Base-by-base conservation (phyloP, 306 rosid genomes). In the Gleditsia sinensis region DNA sequence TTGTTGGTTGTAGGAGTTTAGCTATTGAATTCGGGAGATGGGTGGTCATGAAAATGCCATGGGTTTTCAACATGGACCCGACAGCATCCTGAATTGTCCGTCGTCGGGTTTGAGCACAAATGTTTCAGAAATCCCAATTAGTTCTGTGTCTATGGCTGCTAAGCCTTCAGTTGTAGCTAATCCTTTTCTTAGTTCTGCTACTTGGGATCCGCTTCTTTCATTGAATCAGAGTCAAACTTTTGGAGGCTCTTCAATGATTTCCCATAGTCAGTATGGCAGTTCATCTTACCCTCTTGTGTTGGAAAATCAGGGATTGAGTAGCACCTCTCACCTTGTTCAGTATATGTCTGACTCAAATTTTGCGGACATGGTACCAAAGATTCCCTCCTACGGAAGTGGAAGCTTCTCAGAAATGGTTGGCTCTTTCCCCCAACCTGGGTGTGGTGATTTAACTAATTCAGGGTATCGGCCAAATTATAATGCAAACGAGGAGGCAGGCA, bases 141-240 rank as follows among this genome's bases (percentile, higher is more conserved):
- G 89, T 49, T 75, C 84, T 7, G 73, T 74, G 66, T 66, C 91
- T 37, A 65, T 85, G 74, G 75, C 78, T 71, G 75, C 78, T 71
- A 86, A 75, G 82, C 84, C 90, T 75, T 70, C 88, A 46, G 74
- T 73, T 45, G 87, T 55, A 36, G 67, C 84, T 69, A 82, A 83
- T 53, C 85, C 83, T 50, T 88, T 87, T 83, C 84, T 81, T 66
- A 84, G 80, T 68, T 82, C 97, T 67, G 83, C 94, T 71, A 84
- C 81, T 75, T 92, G 97, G 97, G 96, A 88, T 85, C 90, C 92
- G 11, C 75, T 89, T 74, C 86, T 80, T 80, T 82, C 92, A 5
- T 54, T 86, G 84, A 76, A 70, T 64, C 89, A 85, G 56, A 72
- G 57, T 82, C 92, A 83, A 75, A 81, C 68, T 72, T 82, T 86